These are phyloP conservation scores for Acorus gramineus DNA, from an alignment of 106 monocot species.

Conservation along the genomic window DNA sequence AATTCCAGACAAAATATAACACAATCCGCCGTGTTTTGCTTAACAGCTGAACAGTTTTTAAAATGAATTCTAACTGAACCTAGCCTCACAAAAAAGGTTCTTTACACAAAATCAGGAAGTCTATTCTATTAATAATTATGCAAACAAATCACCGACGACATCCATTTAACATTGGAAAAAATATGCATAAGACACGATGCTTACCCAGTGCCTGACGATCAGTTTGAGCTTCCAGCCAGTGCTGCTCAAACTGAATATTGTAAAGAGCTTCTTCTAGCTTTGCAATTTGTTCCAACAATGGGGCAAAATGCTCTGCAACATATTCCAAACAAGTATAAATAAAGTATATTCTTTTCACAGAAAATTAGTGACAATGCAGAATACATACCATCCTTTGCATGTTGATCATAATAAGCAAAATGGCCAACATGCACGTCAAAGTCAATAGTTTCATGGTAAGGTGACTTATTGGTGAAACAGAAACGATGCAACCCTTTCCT, in stretches of 20 bases:
- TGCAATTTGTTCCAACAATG: constrained; percentile 68
- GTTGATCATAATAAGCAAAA: constrained; percentile 60
- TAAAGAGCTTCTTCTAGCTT: constrained; percentile 83
- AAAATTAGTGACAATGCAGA: not conserved
- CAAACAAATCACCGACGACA: too few relatives aligned
- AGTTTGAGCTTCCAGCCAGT: constrained; percentile 95
- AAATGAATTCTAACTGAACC: too few relatives aligned
- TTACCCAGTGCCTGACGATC: constrained; percentile 83
- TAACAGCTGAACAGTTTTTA: too few relatives aligned
- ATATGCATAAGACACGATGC: not conserved
- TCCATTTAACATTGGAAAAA: not conserved
- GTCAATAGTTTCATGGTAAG: constrained; percentile 92
- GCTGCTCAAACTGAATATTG: constrained; percentile 93
- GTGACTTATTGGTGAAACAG: constrained; percentile 95
- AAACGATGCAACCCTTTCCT: constrained; percentile 77
- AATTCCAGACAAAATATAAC: too few relatives aligned
- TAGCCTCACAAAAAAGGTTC: too few relatives aligned
- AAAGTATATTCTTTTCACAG: not conserved
- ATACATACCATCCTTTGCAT: constrained; percentile 85
- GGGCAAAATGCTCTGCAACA: constrained; percentile 65
- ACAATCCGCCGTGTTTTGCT: too few relatives aligned
- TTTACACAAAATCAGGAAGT: too few relatives aligned
- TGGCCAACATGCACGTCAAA: constrained; percentile 81
- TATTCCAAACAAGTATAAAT: constrained; percentile 3
- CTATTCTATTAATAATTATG: too few relatives aligned